phyloP scores from a whole-genome alignment of 2,329 filamentous ascomycete genomes.

The Ramichloridium luteum region DNA sequence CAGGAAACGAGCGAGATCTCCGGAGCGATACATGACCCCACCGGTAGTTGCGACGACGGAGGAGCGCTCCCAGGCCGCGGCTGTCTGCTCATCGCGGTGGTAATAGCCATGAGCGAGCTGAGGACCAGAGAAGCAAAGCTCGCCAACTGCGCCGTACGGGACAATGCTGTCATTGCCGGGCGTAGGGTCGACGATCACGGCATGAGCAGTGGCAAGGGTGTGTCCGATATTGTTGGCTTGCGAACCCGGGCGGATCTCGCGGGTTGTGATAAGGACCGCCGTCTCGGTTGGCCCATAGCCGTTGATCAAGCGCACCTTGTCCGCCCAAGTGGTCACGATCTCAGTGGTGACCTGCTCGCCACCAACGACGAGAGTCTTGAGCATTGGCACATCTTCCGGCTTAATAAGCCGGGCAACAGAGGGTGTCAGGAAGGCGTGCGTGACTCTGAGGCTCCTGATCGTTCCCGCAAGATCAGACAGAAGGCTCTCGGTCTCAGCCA shows the following conservation, averaged over 20 bases:
- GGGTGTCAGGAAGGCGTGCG: slow-evolving; percentile 35
- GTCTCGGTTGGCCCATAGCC: slow-evolving; percentile 9
- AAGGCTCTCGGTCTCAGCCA: slow-evolving; percentile 34
- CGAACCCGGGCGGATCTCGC: slow-evolving; percentile 3
- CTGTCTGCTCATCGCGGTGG: background rate
- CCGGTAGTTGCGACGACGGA: no score
- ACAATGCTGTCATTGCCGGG: background rate
- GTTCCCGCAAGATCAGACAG: slow-evolving; percentile 37
- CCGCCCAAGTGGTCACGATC: slow-evolving; percentile 5
- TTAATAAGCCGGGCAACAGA: slow-evolving; percentile 30
- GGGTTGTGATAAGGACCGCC: slow-evolving; percentile 5
- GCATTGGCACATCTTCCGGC: slow-evolving; percentile 26
- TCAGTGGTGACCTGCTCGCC: slow-evolving; percentile 7
- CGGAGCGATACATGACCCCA: no score
- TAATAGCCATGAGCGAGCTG: background rate
- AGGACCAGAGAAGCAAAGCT: background rate
- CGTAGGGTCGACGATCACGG: background rate
- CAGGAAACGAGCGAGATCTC: no score
- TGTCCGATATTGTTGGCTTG: slow-evolving; percentile 4
- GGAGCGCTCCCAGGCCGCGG: no score
- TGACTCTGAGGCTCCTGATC: slow-evolving; percentile 26
- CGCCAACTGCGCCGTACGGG: slow-evolving; percentile 1
- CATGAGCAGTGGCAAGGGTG: background rate
- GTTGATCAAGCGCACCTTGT: slow-evolving; percentile 5
- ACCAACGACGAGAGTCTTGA: slow-evolving; percentile 29